These are phyloP conservation scores for Calonectria pauciramosa DNA, from an alignment of 2,329 filamentous ascomycete genomes.

Conservation along the genomic window DNA sequence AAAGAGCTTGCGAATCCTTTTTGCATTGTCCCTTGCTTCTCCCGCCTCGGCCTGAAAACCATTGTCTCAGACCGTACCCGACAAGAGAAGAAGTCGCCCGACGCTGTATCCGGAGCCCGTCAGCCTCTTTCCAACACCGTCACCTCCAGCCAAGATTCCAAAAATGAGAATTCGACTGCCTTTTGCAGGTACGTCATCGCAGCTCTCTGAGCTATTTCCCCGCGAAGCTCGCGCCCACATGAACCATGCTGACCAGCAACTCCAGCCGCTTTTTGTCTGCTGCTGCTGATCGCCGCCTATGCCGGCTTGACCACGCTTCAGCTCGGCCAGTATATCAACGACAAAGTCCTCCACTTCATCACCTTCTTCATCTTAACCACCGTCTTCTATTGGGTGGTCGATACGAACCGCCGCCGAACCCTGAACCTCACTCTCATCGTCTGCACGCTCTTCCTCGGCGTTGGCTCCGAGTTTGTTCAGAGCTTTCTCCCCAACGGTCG, in stretches of 20 bases:
- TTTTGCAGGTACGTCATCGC: constrained; percentile 79
- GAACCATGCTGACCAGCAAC: constrained; percentile 4
- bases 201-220: constrained; percentile 10
- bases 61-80: constrained; percentile 8
- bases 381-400: constrained; percentile 96
- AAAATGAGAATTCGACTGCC: constrained; percentile 88
- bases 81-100: constrained; percentile 5
- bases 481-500: constrained; percentile 80
- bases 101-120: neutral
- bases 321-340: constrained; percentile 75
- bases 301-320: constrained; percentile 80
- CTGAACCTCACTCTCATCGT: constrained; percentile 86
- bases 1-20: constrained; percentile 14
- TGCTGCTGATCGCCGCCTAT: constrained; percentile 83
- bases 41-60: neutral
- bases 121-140: neutral
- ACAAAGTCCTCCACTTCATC: constrained; percentile 89
- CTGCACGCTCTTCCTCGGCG: constrained; percentile 79
- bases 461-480: constrained; percentile 84
- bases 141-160: constrained; percentile 3
- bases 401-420: constrained; percentile 87
- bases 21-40: neutral
- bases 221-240: neutral
- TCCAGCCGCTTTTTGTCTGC: constrained; percentile 75
- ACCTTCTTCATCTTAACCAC: constrained; percentile 93